Percentiles rank a stretch among this genome's conserved stretches.
These are phyloP conservation scores for Nevesoporus exiguus DNA, from an alignment of 768 basidiomycete species.

Conservation along the genomic window DNA sequence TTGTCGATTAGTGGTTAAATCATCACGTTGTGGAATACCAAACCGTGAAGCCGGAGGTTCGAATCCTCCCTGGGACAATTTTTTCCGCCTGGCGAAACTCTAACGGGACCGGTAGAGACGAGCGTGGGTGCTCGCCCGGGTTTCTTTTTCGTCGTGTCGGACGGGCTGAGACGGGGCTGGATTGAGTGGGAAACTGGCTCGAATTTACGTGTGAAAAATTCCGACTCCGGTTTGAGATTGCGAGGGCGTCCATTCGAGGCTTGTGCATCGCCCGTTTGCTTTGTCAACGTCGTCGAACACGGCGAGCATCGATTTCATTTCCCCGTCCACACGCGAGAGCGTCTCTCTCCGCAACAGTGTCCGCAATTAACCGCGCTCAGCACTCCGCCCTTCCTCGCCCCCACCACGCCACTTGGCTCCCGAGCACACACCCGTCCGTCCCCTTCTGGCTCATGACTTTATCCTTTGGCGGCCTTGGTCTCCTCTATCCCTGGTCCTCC, in stretches of 20 bases:
- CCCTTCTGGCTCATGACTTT: constrained; percentile 61
- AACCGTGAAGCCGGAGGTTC: constrained; percentile 41
- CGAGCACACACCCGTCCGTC: constrained; percentile 38
- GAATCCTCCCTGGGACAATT: constrained; percentile 36
- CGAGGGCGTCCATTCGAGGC: not conserved
- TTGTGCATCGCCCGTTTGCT: not conserved
- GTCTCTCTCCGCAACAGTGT: constrained; percentile 41
- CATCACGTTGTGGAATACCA: constrained; percentile 38
- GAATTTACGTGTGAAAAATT: constrained; percentile 22
- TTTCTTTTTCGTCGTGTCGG: not conserved
- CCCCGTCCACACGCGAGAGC: constrained; percentile 4
- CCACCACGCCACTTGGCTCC: constrained; percentile 33
- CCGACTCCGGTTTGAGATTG: constrained; percentile 26
- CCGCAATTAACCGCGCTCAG: constrained; percentile 29
- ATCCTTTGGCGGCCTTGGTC: constrained; percentile 58
- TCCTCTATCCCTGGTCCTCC: constrained; percentile 57
- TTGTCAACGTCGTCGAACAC: constrained; percentile 17
- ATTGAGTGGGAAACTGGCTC: constrained; percentile 16
- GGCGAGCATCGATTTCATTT: constrained; percentile 9
- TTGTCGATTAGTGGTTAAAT: constrained; percentile 46
- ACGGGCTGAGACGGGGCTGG: too few relatives aligned
- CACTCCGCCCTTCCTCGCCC: constrained; percentile 29
- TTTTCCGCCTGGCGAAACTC: not conserved
- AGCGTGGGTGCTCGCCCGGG: not conserved
- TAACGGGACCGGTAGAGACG: not conserved